Conservation (phyloP, 768 basidiomycete species). For the Boletus bicolor region DNA sequence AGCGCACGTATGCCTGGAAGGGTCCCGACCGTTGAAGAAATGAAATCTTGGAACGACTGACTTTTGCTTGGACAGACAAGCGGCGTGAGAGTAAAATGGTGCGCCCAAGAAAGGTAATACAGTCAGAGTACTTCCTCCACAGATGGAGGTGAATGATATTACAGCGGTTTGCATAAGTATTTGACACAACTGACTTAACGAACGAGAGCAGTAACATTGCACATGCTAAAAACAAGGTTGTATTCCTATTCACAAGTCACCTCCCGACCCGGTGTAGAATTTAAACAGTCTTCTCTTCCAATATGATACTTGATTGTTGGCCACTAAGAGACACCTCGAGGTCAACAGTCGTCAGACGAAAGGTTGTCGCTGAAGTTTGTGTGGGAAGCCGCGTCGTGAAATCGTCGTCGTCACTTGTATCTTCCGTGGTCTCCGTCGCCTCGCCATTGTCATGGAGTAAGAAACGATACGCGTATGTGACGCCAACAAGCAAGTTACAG, state of each 20-base stretch:
- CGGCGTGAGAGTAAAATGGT: too few species aligned
- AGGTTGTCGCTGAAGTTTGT: neutral
- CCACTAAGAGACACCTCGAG: neutral
- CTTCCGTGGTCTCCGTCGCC: neutral
- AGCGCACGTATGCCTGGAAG: constrained; percentile 6
- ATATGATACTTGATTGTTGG: too few species aligned
- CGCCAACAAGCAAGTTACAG: constrained; percentile 12
- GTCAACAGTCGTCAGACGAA: constrained; percentile 4
- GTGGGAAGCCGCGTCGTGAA: neutral
- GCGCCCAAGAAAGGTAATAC: neutral
- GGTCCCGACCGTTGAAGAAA: constrained; percentile 4
- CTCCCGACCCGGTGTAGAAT: neutral
- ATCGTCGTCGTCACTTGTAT: constrained; percentile 1
- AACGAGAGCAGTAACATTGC: too few species aligned
- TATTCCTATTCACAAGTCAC: neutral
- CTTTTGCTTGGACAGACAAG: neutral
- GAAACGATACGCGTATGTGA: constrained; percentile 9
- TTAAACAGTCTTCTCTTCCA: neutral
- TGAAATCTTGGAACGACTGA: constrained; percentile 14
- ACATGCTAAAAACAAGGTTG: neutral
- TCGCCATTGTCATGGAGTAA: neutral
- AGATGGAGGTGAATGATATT: too few species aligned
- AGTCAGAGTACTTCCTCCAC: too few species aligned
- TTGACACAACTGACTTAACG: too few species aligned
- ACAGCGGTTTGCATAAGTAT: too few species aligned